phyloP scores from a whole-genome alignment of 176 grass and related monocot genomes.

The Oropetium thomaeum region DNA sequence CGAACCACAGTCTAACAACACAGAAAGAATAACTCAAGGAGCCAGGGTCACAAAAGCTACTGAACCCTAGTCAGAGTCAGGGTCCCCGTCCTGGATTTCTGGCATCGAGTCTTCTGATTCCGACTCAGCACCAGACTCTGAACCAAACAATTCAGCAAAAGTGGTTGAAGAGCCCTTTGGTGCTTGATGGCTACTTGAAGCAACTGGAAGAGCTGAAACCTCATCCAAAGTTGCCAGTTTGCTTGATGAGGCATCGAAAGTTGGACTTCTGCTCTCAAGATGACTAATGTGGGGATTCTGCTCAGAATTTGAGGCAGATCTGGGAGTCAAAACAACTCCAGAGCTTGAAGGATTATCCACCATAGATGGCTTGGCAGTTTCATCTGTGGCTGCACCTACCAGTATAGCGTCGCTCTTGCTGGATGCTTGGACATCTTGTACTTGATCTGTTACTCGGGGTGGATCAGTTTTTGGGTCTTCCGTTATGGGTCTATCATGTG shows the following conservation, averaged over 20 bases:
- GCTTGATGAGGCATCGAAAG: not conserved
- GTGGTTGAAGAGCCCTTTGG: not conserved
- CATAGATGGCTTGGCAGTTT: constrained; percentile 14
- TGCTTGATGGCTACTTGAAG: constrained; percentile 7
- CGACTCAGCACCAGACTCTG: constrained; percentile 21
- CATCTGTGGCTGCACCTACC: constrained; percentile 23
- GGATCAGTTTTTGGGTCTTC: constrained; percentile 27
- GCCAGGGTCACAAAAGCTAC: not conserved
- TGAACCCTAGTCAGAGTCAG: constrained; percentile 56
- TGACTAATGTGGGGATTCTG: not conserved
- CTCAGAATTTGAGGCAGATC: not conserved
- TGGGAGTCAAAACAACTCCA: constrained; percentile 1
- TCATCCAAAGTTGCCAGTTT: constrained; percentile 30
- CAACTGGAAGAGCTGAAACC: not conserved
- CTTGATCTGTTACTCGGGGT: constrained; percentile 5
- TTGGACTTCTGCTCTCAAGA: constrained; percentile 14
- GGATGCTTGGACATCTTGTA: constrained; percentile 4
- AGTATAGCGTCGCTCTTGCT: constrained; percentile 34
- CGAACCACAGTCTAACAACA: not conserved
- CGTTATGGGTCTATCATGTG: constrained; percentile 21
- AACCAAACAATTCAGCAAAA: constrained; percentile 47
- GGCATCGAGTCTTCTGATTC: constrained; percentile 55
- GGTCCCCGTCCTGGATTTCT: constrained; percentile 54
- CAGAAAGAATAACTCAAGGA: not conserved
- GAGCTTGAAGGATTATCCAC: constrained; percentile 17